phyloP scores from a whole-genome alignment of 805 yeast genomes.

The Nakazawaea sp. region DNA sequence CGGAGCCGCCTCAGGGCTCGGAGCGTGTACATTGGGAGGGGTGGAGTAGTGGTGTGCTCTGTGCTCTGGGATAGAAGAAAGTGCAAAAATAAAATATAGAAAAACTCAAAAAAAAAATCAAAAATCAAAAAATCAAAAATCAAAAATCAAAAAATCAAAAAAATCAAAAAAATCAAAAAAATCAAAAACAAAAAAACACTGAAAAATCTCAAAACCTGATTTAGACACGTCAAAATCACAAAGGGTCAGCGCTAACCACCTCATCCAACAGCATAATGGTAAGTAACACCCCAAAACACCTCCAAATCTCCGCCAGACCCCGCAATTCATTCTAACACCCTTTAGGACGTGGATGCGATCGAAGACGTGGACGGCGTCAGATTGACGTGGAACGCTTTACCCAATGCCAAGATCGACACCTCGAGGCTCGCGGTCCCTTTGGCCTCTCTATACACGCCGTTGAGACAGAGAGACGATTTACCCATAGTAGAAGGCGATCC shows the following conservation, averaged over 20 bases:
- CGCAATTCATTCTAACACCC: background rate
- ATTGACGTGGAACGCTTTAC: slow-evolving; percentile 64
- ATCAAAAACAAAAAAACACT: too few relatives aligned
- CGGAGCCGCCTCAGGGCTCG: too few relatives aligned
- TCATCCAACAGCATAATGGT: too few relatives aligned
- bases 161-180: too few relatives aligned
- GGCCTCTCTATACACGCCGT: slow-evolving; percentile 54
- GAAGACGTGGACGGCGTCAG: slow-evolving; percentile 75
- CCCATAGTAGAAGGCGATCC: slow-evolving; percentile 31
- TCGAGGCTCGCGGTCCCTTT: slow-evolving; percentile 47
- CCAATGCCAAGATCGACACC: slow-evolving; percentile 46
- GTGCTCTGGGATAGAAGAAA: too few relatives aligned
- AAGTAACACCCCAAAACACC: background rate
- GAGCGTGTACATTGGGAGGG: too few relatives aligned
- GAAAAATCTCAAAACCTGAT: too few relatives aligned
- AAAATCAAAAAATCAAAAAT: background rate
- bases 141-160: background rate
- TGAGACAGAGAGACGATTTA: slow-evolving; percentile 37
- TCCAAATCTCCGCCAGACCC: background rate
- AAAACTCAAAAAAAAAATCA: background rate
- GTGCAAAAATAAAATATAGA: background rate
- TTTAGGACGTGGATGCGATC: slow-evolving; percentile 35
- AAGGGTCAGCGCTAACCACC: too few relatives aligned
- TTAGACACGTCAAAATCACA: too few relatives aligned
- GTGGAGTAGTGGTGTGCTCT: too few relatives aligned